Conservation (phyloP, 257 asterid species). For the Solanum ahanhuiri region DNA sequence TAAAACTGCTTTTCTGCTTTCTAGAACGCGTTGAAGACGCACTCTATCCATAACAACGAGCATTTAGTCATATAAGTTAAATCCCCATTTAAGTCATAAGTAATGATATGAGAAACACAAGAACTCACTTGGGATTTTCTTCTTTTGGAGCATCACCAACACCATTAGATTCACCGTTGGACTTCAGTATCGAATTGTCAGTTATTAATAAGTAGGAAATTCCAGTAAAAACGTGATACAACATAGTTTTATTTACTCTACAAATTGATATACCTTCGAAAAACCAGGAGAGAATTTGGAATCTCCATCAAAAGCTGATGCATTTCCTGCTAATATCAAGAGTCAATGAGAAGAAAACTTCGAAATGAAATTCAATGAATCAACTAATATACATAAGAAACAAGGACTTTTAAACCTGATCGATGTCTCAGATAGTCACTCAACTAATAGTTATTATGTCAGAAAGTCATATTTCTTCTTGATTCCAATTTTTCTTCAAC, state of each 20-base stretch:
- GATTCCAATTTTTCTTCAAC: background rate
- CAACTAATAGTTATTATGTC: background rate
- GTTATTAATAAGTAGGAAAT: background rate
- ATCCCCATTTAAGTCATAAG: background rate
- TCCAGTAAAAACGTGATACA: background rate
- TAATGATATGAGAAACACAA: constrained; percentile 3
- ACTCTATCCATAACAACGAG: constrained; percentile 28
- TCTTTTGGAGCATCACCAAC: constrained; percentile 21
- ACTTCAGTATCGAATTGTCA: constrained; percentile 5
- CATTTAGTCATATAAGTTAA: background rate
- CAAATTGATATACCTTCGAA: constrained; percentile 26
- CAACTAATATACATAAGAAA: background rate
- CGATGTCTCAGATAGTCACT: background rate
- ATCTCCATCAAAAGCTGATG: constrained; percentile 17
- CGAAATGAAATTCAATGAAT: background rate
- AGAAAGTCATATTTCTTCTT: background rate
- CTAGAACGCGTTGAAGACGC: constrained; percentile 64
- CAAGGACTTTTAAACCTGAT: rapidly evolving
- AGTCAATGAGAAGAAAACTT: background rate
- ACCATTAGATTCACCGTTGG: constrained; percentile 25
- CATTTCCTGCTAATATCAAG: constrained; percentile 13
- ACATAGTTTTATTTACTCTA: background rate
- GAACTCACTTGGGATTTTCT: constrained; percentile 51
- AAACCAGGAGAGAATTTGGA: constrained; percentile 20
- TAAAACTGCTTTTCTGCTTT: constrained; percentile 61